Percentiles rank a stretch among this genome's conserved stretches.
These are phyloP conservation scores for Paracamarosporium sp. DNA, from an alignment of 2,329 filamentous ascomycete genomes.

Conservation along the genomic window DNA sequence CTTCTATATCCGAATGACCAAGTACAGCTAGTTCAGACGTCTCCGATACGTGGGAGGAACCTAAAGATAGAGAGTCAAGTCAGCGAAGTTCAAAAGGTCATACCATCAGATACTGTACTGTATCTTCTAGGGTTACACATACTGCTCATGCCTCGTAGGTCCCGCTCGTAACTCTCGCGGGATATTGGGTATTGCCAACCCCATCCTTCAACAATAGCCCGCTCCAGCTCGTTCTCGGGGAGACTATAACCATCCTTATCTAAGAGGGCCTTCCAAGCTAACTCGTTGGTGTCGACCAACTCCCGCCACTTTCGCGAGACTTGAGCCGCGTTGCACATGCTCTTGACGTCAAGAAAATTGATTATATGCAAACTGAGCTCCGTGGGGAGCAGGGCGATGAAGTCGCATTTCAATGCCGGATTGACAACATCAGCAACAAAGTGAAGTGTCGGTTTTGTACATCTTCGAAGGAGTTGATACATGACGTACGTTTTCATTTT, in stretches of 20 bases:
- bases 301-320: conserved; percentile 95
- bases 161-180: conserved; percentile 76
- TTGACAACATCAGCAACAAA: conserved; percentile 91
- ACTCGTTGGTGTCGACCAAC: conserved; percentile 90
- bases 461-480: conserved; percentile 91
- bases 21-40: conserved; percentile 30
- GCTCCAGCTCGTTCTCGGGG: conserved; percentile 80
- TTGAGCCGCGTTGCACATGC: conserved; percentile 87
- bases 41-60: conserved; percentile 14
- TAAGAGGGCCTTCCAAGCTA: conserved; percentile 92
- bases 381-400: conserved; percentile 79
- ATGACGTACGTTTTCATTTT: conserved; percentile 96
- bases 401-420: conserved; percentile 93
- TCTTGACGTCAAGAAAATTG: conserved; percentile 82
- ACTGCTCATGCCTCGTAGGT: conserved; percentile 69
- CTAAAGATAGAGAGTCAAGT: no score
- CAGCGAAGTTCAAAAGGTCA: no score
- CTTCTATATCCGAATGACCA: conserved; percentile 30
- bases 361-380: conserved; percentile 90
- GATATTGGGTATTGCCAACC: conserved; percentile 92
- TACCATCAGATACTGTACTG: conserved; percentile 54
- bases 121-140: no score
- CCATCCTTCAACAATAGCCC: conserved; percentile 91
- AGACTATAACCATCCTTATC: conserved; percentile 83
- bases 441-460: conserved; percentile 85